Evolutionary conservation across 345 rosid genomes (phyloP).

Genomic region (Eutrema yunnanense): DNA sequence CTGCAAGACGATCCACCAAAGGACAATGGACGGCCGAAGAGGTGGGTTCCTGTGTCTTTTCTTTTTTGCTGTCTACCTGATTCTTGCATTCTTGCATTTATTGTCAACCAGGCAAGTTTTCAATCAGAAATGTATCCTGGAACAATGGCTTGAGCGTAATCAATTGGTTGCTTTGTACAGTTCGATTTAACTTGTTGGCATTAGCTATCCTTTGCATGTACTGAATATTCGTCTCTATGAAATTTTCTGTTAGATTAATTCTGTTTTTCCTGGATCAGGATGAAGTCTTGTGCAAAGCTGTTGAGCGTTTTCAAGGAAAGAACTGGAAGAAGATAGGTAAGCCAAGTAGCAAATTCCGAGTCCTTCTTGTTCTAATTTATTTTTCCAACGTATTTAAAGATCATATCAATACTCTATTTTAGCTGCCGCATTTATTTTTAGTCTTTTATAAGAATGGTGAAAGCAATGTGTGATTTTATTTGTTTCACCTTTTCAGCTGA

Average conservation of each 20-base stretch:
- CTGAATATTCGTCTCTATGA: background rate
- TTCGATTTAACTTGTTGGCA: background rate
- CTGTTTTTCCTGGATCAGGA: conserved; percentile 43
- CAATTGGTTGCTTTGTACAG: conserved; percentile 10
- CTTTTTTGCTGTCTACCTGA: background rate
- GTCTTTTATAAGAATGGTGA: background rate
- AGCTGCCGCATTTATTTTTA: background rate
- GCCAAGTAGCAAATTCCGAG: background rate
- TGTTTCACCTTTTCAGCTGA: conserved; percentile 60
- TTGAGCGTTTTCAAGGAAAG: conserved; percentile 94
- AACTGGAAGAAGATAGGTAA: conserved; percentile 99
- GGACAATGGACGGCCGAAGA: conserved; percentile 34
- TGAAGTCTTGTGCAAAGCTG: conserved; percentile 87
- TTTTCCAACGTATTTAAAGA: background rate
- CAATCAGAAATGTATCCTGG: background rate
- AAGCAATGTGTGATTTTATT: conserved; percentile 31
- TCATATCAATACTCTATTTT: background rate
- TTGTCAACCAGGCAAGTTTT: background rate
- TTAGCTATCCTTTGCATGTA: background rate
- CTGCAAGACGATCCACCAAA: conserved; percentile 36
- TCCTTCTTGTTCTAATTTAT: background rate
- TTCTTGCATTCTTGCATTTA: background rate
- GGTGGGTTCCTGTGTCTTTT: conserved; percentile 6
- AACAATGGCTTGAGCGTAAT: background rate
- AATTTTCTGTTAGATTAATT: background rate